Conservation (phyloP, 2,329 filamentous ascomycete species). For the Botrytis fabae region DNA sequence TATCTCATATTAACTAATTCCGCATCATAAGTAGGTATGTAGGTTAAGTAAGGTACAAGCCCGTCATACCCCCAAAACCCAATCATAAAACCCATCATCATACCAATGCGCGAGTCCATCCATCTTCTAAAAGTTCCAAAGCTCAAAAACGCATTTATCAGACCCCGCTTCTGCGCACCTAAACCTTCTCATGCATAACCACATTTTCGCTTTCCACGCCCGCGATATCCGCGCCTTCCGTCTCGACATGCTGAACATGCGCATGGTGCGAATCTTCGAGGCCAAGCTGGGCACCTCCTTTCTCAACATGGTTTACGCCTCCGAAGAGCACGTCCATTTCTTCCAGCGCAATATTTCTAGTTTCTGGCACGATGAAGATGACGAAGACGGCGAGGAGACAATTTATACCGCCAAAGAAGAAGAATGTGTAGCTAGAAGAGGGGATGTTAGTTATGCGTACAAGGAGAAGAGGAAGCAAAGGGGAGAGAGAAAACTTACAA, state of each 20-base stretch:
- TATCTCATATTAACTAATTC: neutral
- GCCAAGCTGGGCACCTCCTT: conserved; percentile 36
- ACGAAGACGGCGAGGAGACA: conserved; percentile 51
- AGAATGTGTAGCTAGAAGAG: conserved; percentile 37
- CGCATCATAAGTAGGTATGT: neutral
- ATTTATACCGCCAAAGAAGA: conserved; percentile 56
- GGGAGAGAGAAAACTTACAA: conserved; percentile 36
- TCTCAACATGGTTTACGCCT: conserved; percentile 38
- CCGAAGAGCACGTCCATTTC: conserved; percentile 58
- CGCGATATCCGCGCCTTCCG: neutral
- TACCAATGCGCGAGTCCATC: neutral
- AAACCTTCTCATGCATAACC: neutral
- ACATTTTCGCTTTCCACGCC: neutral
- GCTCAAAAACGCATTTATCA: neutral
- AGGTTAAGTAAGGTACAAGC: neutral
- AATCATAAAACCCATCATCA: neutral
- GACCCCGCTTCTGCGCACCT: too few species aligned
- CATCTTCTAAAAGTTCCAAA: neutral
- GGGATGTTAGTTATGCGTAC: conserved; percentile 5
- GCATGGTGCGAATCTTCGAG: conserved; percentile 36
- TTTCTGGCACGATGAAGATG: conserved; percentile 55
- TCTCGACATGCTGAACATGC: conserved; percentile 28
- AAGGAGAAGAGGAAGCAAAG: neutral
- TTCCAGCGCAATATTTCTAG: conserved; percentile 55
- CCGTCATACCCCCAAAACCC: neutral